Evolutionary conservation across 495 filamentous ascomycete species (phyloP).

Genomic region (Podospora pseudocomata): DNA sequence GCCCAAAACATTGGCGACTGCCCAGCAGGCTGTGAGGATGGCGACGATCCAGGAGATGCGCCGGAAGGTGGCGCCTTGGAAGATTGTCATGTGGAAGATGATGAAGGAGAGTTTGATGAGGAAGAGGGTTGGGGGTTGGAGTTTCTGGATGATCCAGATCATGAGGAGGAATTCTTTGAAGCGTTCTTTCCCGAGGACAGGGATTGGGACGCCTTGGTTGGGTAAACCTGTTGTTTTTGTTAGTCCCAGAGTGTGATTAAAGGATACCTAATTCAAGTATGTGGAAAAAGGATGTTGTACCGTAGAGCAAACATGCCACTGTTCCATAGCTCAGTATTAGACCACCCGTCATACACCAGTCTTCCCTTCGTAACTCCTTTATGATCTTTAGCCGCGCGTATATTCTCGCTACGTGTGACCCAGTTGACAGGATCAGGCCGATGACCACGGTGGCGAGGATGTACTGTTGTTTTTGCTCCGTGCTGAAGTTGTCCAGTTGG

Average conservation of each 20-base stretch:
- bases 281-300: not conserved
- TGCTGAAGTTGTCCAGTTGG: constrained; percentile 15
- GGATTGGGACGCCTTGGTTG: constrained; percentile 2
- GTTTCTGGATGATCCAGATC: constrained; percentile 18
- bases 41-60: constrained; percentile 12
- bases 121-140: constrained; percentile 19
- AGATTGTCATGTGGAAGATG: constrained; percentile 16
- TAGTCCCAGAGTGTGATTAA: not conserved
- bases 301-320: constrained; percentile 7
- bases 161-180: not conserved
- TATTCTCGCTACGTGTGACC: constrained; percentile 6
- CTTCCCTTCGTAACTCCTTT: constrained; percentile 7
- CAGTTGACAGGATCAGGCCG: constrained; percentile 13
- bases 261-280: no score
- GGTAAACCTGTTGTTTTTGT: not conserved
- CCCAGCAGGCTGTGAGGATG: constrained; percentile 9
- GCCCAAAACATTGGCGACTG: constrained; percentile 9
- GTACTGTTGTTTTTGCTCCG: constrained; percentile 12
- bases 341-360: constrained; percentile 14
- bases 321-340: constrained; percentile 14
- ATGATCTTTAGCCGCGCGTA: constrained; percentile 10
- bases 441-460: constrained; percentile 13
- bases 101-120: constrained; percentile 18
- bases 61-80: constrained; percentile 10
- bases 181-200: not conserved